Conservation (phyloP, 148 eudicot genomes). For the Vaccinium corymbosum region DNA sequence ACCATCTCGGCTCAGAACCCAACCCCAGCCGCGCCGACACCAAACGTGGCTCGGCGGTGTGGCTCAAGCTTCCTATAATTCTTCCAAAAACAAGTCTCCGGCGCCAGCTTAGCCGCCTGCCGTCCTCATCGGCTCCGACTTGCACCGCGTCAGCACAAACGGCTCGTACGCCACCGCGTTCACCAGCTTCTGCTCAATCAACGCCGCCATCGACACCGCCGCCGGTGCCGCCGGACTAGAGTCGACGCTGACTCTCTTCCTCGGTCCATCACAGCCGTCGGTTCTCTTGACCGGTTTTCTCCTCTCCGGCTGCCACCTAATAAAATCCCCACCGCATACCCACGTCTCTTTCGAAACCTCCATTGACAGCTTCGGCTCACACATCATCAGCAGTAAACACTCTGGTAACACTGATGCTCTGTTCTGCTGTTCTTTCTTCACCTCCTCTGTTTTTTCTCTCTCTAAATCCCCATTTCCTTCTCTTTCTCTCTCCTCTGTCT, state of each 20-base stretch:
- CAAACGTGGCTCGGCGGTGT: conserved; percentile 51
- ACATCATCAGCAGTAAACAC: conserved; percentile 85
- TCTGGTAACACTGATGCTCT: conserved; percentile 54
- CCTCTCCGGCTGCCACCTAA: conserved; percentile 52
- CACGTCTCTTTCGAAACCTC: conserved; percentile 95
- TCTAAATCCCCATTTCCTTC: conserved; percentile 7
- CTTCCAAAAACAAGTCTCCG: conserved; percentile 66
- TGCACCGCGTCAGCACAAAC: conserved; percentile 72
- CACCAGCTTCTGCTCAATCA: conserved; percentile 64
- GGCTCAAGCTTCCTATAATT: conserved; percentile 65
- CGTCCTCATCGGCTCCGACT: conserved; percentile 90
- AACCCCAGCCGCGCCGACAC: conserved; percentile 59
- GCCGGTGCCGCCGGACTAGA: conserved; percentile 29
- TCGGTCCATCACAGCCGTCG: conserved; percentile 23
- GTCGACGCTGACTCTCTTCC: conserved; percentile 27
- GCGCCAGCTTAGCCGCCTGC: conserved; percentile 65
- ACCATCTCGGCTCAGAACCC: conserved; percentile 44
- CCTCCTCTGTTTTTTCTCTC: neutral
- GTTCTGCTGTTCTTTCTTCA: conserved; percentile 14
- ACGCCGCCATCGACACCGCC: conserved; percentile 52
- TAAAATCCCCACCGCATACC: conserved; percentile 79
- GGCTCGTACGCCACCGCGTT: conserved; percentile 81
- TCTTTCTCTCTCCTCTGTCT: conserved; percentile 15
- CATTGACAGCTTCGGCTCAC: conserved; percentile 93
- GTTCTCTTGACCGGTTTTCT: conserved; percentile 10